Percentiles rank a stretch among this genome's conserved stretches.
Conservation (phyloP, 148 eudicot genomes). For the Silene uniflora region DNA sequence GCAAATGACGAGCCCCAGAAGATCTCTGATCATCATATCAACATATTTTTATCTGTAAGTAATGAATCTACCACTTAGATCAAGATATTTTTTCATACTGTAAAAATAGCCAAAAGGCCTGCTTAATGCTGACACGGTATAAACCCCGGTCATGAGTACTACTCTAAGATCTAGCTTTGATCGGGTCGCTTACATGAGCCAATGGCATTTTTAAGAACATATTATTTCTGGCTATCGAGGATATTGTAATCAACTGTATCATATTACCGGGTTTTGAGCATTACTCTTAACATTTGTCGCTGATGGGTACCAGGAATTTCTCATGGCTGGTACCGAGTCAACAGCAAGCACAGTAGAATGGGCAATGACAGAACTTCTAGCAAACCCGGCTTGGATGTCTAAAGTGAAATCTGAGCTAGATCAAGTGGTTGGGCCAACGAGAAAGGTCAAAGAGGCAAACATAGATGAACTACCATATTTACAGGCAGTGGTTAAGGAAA, state of each 20-base stretch:
- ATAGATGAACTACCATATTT: conserved; percentile 13
- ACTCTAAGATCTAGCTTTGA: no score
- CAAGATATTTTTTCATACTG: no score
- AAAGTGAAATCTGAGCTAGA: conserved; percentile 19
- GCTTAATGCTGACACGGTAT: no score
- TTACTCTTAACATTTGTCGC: not conserved
- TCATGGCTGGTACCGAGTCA: conserved; percentile 28
- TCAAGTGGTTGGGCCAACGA: conserved; percentile 16
- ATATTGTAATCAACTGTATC: not conserved
- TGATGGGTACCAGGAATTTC: conserved; percentile 11
- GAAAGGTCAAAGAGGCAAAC: conserved; percentile 7
- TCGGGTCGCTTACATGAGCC: no score
- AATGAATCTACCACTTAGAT: not conserved
- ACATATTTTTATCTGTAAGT: conserved; percentile 14
- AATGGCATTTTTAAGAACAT: no score
- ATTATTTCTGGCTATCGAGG: no score
- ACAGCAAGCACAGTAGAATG: conserved; percentile 23
- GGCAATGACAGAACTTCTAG: conserved; percentile 27
- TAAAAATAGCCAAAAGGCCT: no score
- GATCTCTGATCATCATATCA: conserved; percentile 20
- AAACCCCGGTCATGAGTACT: no score
- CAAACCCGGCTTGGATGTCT: conserved; percentile 14
- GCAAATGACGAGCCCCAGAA: conserved; percentile 12
- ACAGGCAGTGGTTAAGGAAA: conserved; percentile 26
- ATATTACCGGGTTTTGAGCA: not conserved